Percentiles rank a stretch among this genome's conserved stretches.
Conservation (phyloP, 495 filamentous ascomycete species). For the Tricharina praecox region DNA sequence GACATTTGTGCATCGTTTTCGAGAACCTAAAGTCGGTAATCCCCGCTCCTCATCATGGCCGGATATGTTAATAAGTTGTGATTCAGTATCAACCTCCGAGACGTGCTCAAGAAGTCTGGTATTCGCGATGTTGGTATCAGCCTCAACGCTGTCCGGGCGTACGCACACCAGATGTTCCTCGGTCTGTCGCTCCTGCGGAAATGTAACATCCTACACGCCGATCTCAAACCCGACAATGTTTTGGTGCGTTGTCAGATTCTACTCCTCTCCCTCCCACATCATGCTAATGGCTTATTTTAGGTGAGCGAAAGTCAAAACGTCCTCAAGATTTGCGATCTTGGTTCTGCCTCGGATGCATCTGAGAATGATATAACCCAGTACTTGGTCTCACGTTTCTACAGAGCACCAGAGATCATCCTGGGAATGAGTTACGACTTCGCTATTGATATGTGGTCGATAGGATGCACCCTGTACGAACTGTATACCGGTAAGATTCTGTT, state of each 20-base stretch:
- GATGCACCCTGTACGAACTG: slow-evolving; percentile 89
- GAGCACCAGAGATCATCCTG: slow-evolving; percentile 89
- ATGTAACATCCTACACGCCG: slow-evolving; percentile 84
- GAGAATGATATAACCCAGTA: slow-evolving; percentile 88
- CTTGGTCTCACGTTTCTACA: slow-evolving; percentile 90
- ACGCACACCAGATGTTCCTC: slow-evolving; percentile 87
- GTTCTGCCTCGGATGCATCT: slow-evolving; percentile 74
- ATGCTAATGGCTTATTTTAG: slow-evolving; percentile 28
- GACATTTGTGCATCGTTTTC: slow-evolving; percentile 89
- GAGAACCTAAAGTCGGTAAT: slow-evolving; percentile 52
- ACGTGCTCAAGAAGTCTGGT: slow-evolving; percentile 94
- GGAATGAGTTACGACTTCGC: slow-evolving; percentile 89
- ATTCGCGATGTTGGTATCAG: slow-evolving; percentile 72
- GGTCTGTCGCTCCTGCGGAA: slow-evolving; percentile 70
- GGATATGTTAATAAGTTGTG: slow-evolving; percentile 11
- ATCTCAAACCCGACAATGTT: slow-evolving; percentile 95
- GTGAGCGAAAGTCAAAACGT: slow-evolving; percentile 70
- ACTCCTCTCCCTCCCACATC: neutral
- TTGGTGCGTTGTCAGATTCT: slow-evolving; percentile 33
- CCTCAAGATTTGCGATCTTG: slow-evolving; percentile 89
- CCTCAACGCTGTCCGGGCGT: slow-evolving; percentile 64
- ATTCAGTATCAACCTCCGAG: slow-evolving; percentile 66
- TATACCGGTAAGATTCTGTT: slow-evolving; percentile 97
- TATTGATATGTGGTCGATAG: slow-evolving; percentile 94
- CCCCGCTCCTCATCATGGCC: neutral